These are phyloP conservation scores for Paraphysoderma sedebokerense DNA, from an alignment of 371 early-diverging fungal species.

Conservation along the genomic window DNA sequence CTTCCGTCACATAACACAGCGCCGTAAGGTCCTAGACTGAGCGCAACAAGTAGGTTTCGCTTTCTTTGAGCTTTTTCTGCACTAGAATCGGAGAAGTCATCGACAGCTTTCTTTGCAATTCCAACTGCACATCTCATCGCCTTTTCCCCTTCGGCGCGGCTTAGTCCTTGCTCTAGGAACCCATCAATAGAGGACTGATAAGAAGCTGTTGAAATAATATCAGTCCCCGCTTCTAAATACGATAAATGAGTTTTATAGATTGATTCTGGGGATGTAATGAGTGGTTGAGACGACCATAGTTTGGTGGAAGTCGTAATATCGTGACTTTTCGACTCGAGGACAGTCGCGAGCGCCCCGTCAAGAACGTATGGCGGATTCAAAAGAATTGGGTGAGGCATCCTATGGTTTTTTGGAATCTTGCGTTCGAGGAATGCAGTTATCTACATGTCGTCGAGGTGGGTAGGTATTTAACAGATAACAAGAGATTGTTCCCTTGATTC, in stretches of 20 bases:
- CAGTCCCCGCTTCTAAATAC: constrained; percentile 10
- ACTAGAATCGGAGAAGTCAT: neutral
- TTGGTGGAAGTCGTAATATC: too few relatives aligned
- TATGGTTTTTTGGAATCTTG: too few relatives aligned
- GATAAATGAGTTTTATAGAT: constrained; percentile 5
- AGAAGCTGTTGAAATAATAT: constrained; percentile 10
- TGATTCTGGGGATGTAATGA: constrained; percentile 1
- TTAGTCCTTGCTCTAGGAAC: neutral
- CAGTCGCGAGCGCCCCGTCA: too few relatives aligned
- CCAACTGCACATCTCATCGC: constrained; percentile 2
- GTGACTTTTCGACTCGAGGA: too few relatives aligned
- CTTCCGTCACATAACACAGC: constrained; percentile 12
- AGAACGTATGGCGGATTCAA: too few relatives aligned
- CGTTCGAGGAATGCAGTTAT: too few relatives aligned
- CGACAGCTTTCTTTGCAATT: constrained; percentile 7
- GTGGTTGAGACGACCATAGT: too few relatives aligned
- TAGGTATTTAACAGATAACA: too few relatives aligned
- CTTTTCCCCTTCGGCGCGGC: neutral
- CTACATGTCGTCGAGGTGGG: too few relatives aligned
- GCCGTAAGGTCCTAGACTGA: constrained; percentile 12
- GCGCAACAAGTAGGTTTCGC: constrained; percentile 8
- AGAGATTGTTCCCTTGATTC: too few relatives aligned
- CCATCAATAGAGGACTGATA: constrained; percentile 6
- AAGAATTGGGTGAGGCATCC: too few relatives aligned
- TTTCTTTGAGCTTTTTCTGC: too few relatives aligned